phyloP scores from a whole-genome alignment of 1,284 basidiomycete species.

The Abortiporus biennis region DNA sequence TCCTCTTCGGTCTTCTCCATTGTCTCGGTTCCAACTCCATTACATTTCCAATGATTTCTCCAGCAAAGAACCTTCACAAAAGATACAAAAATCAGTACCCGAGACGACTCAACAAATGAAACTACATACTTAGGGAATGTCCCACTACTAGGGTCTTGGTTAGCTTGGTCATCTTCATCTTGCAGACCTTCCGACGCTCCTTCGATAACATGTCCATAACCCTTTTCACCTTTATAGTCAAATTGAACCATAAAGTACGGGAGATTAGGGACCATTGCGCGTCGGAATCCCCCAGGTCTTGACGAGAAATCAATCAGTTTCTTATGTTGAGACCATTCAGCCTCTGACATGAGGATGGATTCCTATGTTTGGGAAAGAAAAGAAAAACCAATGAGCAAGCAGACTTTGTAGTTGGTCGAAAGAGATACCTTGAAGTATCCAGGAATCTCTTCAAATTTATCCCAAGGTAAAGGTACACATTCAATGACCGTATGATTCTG shows the following conservation, averaged over 20 bases:
- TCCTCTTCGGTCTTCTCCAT: constrained; percentile 77
- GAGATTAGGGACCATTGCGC: constrained; percentile 91
- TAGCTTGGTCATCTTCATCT: constrained; percentile 54
- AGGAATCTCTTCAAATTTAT: constrained; percentile 79
- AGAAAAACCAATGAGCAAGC: background rate
- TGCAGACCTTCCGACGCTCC: constrained; percentile 69
- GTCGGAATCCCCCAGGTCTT: constrained; percentile 84
- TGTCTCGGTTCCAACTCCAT: constrained; percentile 83
- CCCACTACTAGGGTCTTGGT: constrained; percentile 83
- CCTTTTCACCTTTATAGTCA: constrained; percentile 95
- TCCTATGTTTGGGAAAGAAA: constrained; percentile 45
- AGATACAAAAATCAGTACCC: background rate
- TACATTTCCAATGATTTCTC: constrained; percentile 91
- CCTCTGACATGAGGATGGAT: constrained; percentile 86
- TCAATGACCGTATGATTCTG: constrained; percentile 94
- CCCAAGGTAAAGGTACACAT: constrained; percentile 85
- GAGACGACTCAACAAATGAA: background rate
- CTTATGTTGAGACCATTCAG: constrained; percentile 96
- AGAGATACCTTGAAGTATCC: constrained; percentile 83
- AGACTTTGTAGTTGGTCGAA: constrained; percentile 2
- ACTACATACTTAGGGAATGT: constrained; percentile 76
- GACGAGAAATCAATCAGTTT: constrained; percentile 92
- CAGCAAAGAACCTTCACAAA: constrained; percentile 78
- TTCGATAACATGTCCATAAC: constrained; percentile 96
- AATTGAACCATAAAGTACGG: constrained; percentile 99